Evolutionary conservation across 1,139 yeast species (phyloP), one percentile per base, ranked within the genome.

Genomic region (Geotrichum candidum): DNA sequence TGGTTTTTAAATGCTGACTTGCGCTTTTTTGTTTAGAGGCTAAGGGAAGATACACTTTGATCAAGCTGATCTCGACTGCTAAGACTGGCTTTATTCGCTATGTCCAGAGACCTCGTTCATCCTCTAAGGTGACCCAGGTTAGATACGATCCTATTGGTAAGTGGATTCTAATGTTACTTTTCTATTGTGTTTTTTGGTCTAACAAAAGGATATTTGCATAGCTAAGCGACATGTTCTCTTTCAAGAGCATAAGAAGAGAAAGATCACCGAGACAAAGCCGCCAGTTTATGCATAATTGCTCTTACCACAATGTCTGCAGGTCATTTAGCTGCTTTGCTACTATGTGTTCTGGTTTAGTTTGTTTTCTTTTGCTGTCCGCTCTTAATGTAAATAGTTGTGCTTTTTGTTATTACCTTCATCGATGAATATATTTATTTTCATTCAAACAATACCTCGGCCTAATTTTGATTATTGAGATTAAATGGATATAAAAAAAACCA

Each of bases 21-120:
- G 23, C 25, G 5, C n/a, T 51, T 48, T 41, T 27, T 31, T 18
- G 25, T 25, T 29, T 41, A 63, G 65, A 63, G 48, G 65, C 65
- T 25, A 63, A 63, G 25, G 65, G 62, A 13, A 56, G 65, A 70
- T 80, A 80, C 64, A 82, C 88, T 9, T 81, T 86, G 57, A 82
- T 87, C 60, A 85, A 85, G 69, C 79, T 90, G 66, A 78, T 90
- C 1, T 90, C 96, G 0, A 82, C 94, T 0, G 97, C 97, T 35
- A 83, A 87, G 68, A 91, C 97, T 0, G 97, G 97, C 2, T 88
- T 82, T 74, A 84, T 85, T 73, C 84, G 95, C 72, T 87, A 92
- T 76, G 84, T 91, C 66, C 80, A 85, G 62, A 84, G 92, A 61
- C 95, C 94, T 60, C 86, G 97, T 78, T 85, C 88, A 58, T 84